A percentile compares a stretch with the other conserved stretches of the same genome.
Conservation (phyloP, 208 protist genomes). For the Zelonia costaricensis region DNA sequence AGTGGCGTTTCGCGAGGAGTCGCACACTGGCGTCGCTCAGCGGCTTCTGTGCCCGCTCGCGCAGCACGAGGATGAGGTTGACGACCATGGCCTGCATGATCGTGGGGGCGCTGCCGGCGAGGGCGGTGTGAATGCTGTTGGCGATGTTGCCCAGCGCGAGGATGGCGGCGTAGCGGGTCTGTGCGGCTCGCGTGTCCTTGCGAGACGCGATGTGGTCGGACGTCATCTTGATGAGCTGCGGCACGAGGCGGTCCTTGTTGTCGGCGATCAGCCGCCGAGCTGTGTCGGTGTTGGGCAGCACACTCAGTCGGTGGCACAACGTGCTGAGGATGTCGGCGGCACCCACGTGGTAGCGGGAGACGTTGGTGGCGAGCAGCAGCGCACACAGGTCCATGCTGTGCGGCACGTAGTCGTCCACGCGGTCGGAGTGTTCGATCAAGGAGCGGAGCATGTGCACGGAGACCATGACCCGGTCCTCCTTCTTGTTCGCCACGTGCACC, state of each 20-base stretch:
- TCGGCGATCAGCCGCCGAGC: slow-evolving; percentile 64
- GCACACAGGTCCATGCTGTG: slow-evolving; percentile 64
- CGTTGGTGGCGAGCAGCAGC: slow-evolving; percentile 40
- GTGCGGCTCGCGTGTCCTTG: slow-evolving; percentile 29
- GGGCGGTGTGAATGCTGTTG: slow-evolving; percentile 47
- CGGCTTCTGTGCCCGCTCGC: slow-evolving; percentile 25
- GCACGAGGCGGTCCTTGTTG: slow-evolving; percentile 58
- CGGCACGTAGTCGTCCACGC: slow-evolving; percentile 74
- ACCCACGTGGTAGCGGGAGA: slow-evolving; percentile 51
- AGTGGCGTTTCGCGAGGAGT: slow-evolving; percentile 16
- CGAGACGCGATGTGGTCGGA: slow-evolving; percentile 22
- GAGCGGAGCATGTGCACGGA: slow-evolving; percentile 59
- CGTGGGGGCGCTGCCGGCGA: slow-evolving; percentile 33
- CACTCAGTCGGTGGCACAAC: slow-evolving; percentile 56
- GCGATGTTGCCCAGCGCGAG: slow-evolving; percentile 58
- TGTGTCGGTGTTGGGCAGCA: slow-evolving; percentile 44
- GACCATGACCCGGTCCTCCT: slow-evolving; percentile 64
- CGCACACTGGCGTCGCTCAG: slow-evolving; percentile 19
- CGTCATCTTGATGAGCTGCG: slow-evolving; percentile 66
- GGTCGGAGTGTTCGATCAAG: slow-evolving; percentile 51
- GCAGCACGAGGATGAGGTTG: slow-evolving; percentile 55
- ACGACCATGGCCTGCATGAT: slow-evolving; percentile 52
- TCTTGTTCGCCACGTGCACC: slow-evolving; percentile 32
- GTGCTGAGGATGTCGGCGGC: slow-evolving; percentile 66
- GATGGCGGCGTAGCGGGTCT: slow-evolving; percentile 59